Conservation (phyloP, 23 red algal species). For the Gracilaria caudata region DNA sequence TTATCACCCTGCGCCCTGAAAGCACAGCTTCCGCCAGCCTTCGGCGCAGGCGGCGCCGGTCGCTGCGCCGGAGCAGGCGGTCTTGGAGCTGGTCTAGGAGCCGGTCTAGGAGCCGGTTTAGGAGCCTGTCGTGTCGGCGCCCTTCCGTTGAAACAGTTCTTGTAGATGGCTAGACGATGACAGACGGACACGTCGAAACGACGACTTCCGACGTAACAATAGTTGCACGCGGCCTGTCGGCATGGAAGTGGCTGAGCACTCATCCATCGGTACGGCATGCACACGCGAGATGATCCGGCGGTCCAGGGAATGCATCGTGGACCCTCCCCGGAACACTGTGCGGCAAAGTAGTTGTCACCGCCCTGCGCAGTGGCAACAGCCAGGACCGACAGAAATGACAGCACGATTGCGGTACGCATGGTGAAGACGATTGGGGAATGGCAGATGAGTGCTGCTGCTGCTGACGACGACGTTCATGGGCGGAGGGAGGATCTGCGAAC, state of each 20-base stretch:
- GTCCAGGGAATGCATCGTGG: conserved; percentile 36
- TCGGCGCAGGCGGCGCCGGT: neutral
- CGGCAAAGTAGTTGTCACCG: conserved; percentile 51
- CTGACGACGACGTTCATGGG: neutral
- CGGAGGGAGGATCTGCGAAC: neutral
- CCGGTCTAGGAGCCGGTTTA: neutral
- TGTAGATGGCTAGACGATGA: conserved; percentile 43
- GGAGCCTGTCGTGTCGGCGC: conserved; percentile 12
- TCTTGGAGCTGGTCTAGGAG: neutral
- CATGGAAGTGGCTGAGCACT: conserved; percentile 18
- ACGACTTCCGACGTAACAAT: conserved; percentile 26
- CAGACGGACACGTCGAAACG: conserved; percentile 18
- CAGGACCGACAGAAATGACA: neutral
- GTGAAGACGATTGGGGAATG: neutral
- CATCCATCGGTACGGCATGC: conserved; percentile 42
- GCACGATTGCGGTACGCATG: neutral
- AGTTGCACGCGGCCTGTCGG: conserved; percentile 25
- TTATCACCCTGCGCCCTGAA: conserved; percentile 25
- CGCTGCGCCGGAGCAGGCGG: neutral
- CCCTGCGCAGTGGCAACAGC: neutral
- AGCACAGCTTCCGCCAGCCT: neutral
- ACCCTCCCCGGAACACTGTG: conserved; percentile 29
- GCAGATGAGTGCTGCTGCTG: neutral
- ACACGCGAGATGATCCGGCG: conserved; percentile 30
- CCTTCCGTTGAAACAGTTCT: conserved; percentile 50